phyloP scores from a whole-genome alignment of 441 rosid species.

The Pelargonium cotyledonis region DNA sequence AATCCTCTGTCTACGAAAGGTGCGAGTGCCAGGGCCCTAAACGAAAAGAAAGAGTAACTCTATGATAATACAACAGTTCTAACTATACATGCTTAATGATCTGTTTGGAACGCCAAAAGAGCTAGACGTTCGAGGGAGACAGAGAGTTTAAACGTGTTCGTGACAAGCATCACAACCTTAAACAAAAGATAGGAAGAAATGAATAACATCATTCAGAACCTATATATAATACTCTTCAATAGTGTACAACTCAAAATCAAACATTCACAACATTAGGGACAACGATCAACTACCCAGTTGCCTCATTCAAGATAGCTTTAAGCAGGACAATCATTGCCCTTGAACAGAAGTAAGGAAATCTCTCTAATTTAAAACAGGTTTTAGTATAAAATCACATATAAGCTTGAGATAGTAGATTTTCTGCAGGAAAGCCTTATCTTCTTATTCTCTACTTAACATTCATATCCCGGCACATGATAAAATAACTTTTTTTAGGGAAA shows the following conservation, averaged over 20 bases:
- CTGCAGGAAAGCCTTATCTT: background rate
- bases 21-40: slow-evolving; percentile 90
- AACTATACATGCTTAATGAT: background rate
- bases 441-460: background rate
- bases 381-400: background rate
- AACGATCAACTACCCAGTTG: too few relatives aligned
- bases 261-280: too few relatives aligned
- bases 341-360: background rate
- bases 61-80: slow-evolving; percentile 7
- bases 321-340: too few relatives aligned
- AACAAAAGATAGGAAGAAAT: too few relatives aligned
- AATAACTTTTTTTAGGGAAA: too few relatives aligned
- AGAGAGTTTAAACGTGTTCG: background rate
- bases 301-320: background rate
- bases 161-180: too few relatives aligned
- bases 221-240: too few relatives aligned
- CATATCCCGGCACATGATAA: too few relatives aligned
- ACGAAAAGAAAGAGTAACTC: slow-evolving; percentile 4
- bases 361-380: background rate
- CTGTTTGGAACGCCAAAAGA: background rate
- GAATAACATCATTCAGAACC: too few relatives aligned
- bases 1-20: slow-evolving; percentile 76
- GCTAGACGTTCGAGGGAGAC: background rate
- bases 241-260: too few relatives aligned
- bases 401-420: background rate